A percentile compares a stretch with the other conserved stretches of the same genome.
Evolutionary conservation across 2,329 filamentous ascomycete genomes (phyloP).

Genomic region (Penicillium palitans): DNA sequence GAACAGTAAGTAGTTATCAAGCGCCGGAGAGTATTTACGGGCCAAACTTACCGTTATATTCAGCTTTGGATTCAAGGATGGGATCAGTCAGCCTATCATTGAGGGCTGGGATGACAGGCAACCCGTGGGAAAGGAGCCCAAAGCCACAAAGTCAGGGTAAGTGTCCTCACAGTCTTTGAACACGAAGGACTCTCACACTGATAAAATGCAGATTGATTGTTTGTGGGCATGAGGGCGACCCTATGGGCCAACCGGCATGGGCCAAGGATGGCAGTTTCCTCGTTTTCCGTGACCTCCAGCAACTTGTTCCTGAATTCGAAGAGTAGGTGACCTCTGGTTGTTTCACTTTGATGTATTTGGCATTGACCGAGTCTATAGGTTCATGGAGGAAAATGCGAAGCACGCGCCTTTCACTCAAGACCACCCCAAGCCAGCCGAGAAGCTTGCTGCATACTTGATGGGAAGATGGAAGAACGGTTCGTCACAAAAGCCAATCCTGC

Average conservation of each 20-base stretch:
- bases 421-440: slow-evolving; percentile 13
- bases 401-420: slow-evolving; percentile 23
- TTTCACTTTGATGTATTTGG: background rate
- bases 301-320: slow-evolving; percentile 50
- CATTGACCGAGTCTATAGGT: slow-evolving; percentile 21
- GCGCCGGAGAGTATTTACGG: background rate
- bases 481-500: background rate
- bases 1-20: slow-evolving; percentile 21
- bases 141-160: slow-evolving; percentile 29
- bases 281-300: slow-evolving; percentile 47
- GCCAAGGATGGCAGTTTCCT: slow-evolving; percentile 49
- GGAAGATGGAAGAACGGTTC: slow-evolving; percentile 48
- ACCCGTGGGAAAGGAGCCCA: slow-evolving; percentile 1
- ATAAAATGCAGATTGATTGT: slow-evolving; percentile 39
- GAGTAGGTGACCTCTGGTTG: slow-evolving; percentile 13
- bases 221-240: slow-evolving; percentile 40
- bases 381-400: slow-evolving; percentile 36
- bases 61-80: slow-evolving; percentile 49
- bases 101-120: slow-evolving; percentile 31
- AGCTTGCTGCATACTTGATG: slow-evolving; percentile 46
- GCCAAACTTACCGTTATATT: background rate
- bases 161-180: no score
- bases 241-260: slow-evolving; percentile 36
- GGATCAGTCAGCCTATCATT: slow-evolving; percentile 45
- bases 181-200: slow-evolving; percentile 7